Base-by-base conservation (phyloP, 495 filamentous ascomycete genomes). In the Chaetomidium leptoderma region DNA sequence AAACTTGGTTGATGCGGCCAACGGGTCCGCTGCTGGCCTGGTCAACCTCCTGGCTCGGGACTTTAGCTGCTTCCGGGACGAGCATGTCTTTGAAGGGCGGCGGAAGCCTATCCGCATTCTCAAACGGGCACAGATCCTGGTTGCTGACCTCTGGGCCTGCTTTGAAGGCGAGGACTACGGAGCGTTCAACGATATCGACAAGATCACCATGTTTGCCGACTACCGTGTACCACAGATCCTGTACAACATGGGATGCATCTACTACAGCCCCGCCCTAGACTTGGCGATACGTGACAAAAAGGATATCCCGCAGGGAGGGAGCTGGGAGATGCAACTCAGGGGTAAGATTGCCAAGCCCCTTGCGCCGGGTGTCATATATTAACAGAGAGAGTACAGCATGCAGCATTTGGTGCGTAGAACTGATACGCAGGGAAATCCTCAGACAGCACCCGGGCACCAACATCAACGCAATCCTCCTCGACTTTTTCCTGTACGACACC, bases 121-220 rank as follows among this genome's bases (percentile, higher is more conserved):
- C 66, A 97, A 97, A 70, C 85, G 93, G 9, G 91, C 93, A 3
- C 93, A 99, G 76, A 97, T 97, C 53, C 80, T 97, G 14, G 90
- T 95, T 17, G 95, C 95, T 40, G 93, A 99, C 65, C 66, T 96
- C 4, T 97, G 92, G 92, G 92, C 92, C 11, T 92, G 90, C 58
- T 96, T 97, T 65, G 82, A 93, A 46, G 90, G 89, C 32, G 77
- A 87, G 59, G 73, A 80, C 23, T 91, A 85, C 60, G 93, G 93
- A 14, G 72, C 78, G n/a, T 99, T 99, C 65, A 65, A 85, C 27
- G 95, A 99, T 64, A 95, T 99, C 51, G 84, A 91, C 66, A 88
- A 89, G 62, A 87, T 99, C 66, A 99, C 95, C 58, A 97, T 97
- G 89, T 99, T 97, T 74, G 91, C 93, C 78, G 93, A 99, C 75